Conservation (phyloP, 495 filamentous ascomycete genomes). For the Tuber microsphaerosporum region DNA sequence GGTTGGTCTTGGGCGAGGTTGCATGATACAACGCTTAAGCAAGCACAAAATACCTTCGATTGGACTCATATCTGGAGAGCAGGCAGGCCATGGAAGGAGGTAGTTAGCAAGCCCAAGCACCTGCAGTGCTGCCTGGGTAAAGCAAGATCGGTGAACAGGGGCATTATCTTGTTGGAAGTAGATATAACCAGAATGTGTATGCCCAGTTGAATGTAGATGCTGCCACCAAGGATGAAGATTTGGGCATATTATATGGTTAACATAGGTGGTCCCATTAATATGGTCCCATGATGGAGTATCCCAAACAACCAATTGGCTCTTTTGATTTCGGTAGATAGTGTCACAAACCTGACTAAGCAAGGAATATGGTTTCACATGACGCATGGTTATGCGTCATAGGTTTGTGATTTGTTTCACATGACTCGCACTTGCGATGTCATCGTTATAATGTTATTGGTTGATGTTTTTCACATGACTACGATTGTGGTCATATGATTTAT, state of each 20-base stretch:
- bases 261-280: neutral
- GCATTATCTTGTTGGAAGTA: constrained; percentile 11
- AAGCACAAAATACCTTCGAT: constrained; percentile 18
- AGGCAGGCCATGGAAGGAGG: constrained; percentile 10
- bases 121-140: neutral
- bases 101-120: constrained; percentile 5
- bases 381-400: too few relatives aligned
- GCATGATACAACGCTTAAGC: constrained; percentile 4
- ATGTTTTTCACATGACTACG: too few relatives aligned
- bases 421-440: too few relatives aligned
- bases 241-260: neutral
- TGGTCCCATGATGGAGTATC: neutral
- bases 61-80: constrained; percentile 12
- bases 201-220: neutral
- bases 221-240: neutral
- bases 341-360: too few relatives aligned
- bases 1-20: neutral
- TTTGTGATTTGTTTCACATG: too few relatives aligned
- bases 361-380: too few relatives aligned
- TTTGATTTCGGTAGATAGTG: neutral
- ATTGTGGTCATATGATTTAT: too few relatives aligned
- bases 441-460: too few relatives aligned
- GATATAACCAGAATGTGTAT: neutral
- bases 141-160: neutral
- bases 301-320: neutral